phyloP scores from a whole-genome alignment of 495 filamentous ascomycete genomes.

The Friedmanniomyces endolithicus region DNA sequence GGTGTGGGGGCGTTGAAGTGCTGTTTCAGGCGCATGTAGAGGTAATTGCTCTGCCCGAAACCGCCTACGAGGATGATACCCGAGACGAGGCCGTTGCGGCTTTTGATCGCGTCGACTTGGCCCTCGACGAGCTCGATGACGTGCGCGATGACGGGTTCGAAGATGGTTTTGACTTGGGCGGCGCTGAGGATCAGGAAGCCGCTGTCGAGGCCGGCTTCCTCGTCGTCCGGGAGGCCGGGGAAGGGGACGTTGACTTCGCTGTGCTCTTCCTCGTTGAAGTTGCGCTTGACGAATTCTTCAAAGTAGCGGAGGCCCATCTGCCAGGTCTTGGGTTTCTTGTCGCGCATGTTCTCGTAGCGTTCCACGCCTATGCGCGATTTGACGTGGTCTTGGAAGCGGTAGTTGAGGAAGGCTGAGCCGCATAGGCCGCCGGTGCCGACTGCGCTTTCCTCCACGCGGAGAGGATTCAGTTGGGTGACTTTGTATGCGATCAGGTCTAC shows the following conservation, averaged over 20 bases:
- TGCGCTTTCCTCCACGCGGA: constrained; percentile 27
- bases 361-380: constrained; percentile 31
- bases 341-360: constrained; percentile 31
- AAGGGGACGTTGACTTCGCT: constrained; percentile 59
- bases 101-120: constrained; percentile 40
- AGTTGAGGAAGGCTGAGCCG: constrained; percentile 35
- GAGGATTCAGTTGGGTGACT: constrained; percentile 28
- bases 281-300: constrained; percentile 47
- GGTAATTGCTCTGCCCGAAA: constrained; percentile 55
- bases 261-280: constrained; percentile 63
- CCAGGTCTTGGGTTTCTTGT: constrained; percentile 42
- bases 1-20: constrained; percentile 47
- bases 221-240: constrained; percentile 55
- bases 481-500: constrained; percentile 34
- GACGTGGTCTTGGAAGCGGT: constrained; percentile 36
- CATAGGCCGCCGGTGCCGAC: constrained; percentile 42
- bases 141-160: constrained; percentile 41
- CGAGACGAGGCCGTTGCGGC: constrained; percentile 50
- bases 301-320: constrained; percentile 71
- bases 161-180: constrained; percentile 34
- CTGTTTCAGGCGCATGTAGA: constrained; percentile 45
- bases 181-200: constrained; percentile 34
- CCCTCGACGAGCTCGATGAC: constrained; percentile 47
- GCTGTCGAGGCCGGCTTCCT: constrained; percentile 33
- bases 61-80: constrained; percentile 61